Conservation (phyloP, 2,329 filamentous ascomycete genomes). For the Penicillium sp. region DNA sequence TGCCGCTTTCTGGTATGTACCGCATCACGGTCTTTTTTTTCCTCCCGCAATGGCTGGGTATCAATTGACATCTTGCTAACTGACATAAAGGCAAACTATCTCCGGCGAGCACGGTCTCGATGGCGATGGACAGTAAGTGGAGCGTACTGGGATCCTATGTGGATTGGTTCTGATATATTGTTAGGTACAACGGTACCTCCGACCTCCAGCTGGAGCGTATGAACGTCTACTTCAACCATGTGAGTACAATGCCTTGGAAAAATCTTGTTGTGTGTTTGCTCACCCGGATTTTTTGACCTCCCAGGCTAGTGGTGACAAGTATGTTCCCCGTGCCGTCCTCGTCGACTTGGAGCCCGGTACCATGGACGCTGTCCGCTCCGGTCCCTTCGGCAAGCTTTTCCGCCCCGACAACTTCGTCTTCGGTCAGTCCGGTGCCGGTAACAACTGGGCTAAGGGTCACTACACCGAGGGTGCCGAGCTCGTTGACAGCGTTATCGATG, state of each 20-base stretch:
- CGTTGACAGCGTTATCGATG: constrained; percentile 96
- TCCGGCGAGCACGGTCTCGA: constrained; percentile 95
- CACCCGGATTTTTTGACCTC: constrained; percentile 3
- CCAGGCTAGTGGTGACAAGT: constrained; percentile 95
- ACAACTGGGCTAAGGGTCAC: constrained; percentile 99
- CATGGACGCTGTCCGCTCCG: constrained; percentile 98
- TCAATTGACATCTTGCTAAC: constrained; percentile 43
- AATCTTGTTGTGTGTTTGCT: neutral
- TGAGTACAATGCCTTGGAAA: constrained; percentile 40
- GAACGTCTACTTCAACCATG: constrained; percentile 99
- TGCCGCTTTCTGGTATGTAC: constrained; percentile 93
- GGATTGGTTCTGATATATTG: constrained; percentile 26
- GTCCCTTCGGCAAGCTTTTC: constrained; percentile 98
- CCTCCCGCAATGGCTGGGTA: constrained; percentile 4
- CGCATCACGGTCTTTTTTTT: neutral
- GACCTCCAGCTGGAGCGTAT: constrained; percentile 99
- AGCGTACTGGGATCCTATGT: constrained; percentile 1
- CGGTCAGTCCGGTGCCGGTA: constrained; percentile 98
- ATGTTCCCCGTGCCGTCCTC: constrained; percentile 97
- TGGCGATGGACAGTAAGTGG: constrained; percentile 86
- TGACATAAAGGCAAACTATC: constrained; percentile 68
- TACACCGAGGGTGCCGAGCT: constrained; percentile 99
- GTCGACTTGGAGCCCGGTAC: constrained; percentile 99
- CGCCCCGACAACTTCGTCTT: constrained; percentile 99
- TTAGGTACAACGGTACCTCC: constrained; percentile 93